Evolutionary conservation across 2,329 filamentous ascomycete genomes (phyloP).

Genomic region (Epichloe baconii): DNA sequence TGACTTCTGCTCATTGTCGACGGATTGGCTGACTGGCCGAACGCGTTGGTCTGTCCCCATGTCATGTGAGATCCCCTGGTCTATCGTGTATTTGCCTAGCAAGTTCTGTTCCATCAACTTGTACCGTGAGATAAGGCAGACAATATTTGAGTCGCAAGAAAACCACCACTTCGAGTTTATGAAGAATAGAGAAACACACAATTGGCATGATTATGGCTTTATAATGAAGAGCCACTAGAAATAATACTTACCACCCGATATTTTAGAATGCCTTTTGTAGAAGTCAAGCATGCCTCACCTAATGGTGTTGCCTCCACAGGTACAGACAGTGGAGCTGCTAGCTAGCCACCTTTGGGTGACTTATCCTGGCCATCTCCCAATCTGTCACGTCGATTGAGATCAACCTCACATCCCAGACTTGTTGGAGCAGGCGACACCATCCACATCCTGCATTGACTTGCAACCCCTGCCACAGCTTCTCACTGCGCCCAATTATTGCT

Average conservation of each 20-base stretch:
- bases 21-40: not conserved
- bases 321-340: constrained; percentile 8
- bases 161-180: not conserved
- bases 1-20: not conserved
- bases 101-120: not conserved
- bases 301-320: not conserved
- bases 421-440: not conserved
- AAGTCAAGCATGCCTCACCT: not conserved
- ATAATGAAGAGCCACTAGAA: not conserved
- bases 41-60: not conserved
- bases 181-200: not conserved
- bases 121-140: not conserved
- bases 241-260: too few species aligned
- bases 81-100: constrained; percentile 8
- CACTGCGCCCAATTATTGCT: not conserved
- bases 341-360: constrained; percentile 8
- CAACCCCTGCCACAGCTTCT: not conserved
- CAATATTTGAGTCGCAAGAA: not conserved
- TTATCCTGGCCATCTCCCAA: constrained; percentile 8
- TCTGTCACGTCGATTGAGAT: constrained; percentile 7
- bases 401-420: not conserved
- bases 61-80: constrained; percentile 8
- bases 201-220: not conserved
- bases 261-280: too few species aligned
- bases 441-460: constrained; percentile 2